These are phyloP conservation scores for Hygrocybe coccinea DNA, from an alignment of 768 basidiomycete genomes.

Conservation along the genomic window DNA sequence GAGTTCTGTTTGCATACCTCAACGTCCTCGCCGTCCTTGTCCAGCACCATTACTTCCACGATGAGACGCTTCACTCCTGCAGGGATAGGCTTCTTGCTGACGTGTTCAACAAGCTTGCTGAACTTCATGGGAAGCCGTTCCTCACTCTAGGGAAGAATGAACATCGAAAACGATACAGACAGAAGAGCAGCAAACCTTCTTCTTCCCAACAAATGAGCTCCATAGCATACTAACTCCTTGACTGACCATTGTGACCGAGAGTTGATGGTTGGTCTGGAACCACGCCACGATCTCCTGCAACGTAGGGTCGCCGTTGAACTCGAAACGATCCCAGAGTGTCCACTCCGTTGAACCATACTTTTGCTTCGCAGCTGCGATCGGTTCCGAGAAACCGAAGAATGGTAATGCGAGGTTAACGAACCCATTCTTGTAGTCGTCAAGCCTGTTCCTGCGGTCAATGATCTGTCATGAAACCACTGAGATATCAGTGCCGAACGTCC, in stretches of 20 bases:
- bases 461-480: conserved; percentile 49
- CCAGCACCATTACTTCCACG: conserved; percentile 91
- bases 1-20: conserved; percentile 51
- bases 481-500: neutral
- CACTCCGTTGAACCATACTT: conserved; percentile 88
- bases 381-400: conserved; percentile 99
- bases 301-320: conserved; percentile 85
- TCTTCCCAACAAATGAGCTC: conserved; percentile 88
- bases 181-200: conserved; percentile 61
- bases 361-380: conserved; percentile 81
- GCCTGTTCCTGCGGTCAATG: conserved; percentile 89
- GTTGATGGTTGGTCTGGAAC: conserved; percentile 80
- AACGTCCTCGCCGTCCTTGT: conserved; percentile 91
- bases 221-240: conserved; percentile 98
- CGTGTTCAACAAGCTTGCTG: conserved; percentile 83
- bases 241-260: conserved; percentile 92
- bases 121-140: conserved; percentile 88
- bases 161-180: neutral
- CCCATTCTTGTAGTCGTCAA: conserved; percentile 97
- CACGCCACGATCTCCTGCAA: conserved; percentile 77
- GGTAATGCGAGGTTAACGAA: conserved; percentile 97
- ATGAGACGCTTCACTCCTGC: conserved; percentile 79
- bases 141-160: conserved; percentile 52
- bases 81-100: conserved; percentile 91
- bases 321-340: conserved; percentile 98